A percentile compares a stretch with the other conserved stretches of the same genome.
phyloP scores from a whole-genome alignment of 225 moss, liverwort and hornwort species.

The Thuidium tamariscinum region DNA sequence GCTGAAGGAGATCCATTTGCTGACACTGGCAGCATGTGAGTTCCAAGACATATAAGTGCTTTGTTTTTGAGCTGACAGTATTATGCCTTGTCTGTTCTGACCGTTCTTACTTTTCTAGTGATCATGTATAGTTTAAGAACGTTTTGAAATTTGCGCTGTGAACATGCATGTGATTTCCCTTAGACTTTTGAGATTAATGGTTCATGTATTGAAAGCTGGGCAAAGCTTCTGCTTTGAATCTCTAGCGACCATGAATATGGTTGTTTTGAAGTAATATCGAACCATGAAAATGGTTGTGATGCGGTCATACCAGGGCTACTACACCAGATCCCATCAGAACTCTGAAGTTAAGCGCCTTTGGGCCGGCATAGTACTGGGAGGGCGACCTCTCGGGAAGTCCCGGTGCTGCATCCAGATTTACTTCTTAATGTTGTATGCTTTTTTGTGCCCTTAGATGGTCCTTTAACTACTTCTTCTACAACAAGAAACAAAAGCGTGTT shows the following conservation, averaged over 20 bases:
- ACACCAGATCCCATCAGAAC: constrained; percentile 51
- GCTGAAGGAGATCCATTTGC: constrained; percentile 98
- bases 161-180: neutral
- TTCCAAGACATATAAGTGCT: neutral
- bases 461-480: constrained; percentile 95
- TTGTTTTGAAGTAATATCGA: neutral
- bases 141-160: neutral
- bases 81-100: neutral
- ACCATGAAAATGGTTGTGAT: constrained; percentile 8
- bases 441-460: constrained; percentile 70
- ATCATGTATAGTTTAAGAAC: neutral
- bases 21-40: constrained; percentile 95
- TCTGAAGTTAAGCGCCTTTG: constrained; percentile 50
- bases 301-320: constrained; percentile 45
- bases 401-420: constrained; percentile 37
- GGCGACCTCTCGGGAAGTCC: constrained; percentile 38
- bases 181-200: neutral
- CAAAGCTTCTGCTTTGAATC: neutral
- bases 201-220: neutral
- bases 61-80: neutral
- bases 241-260: neutral
- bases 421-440: constrained; percentile 14
- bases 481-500: constrained; percentile 93
- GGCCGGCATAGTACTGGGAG: constrained; percentile 43
- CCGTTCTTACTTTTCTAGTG: neutral